A percentile compares a stretch with the other conserved stretches of the same genome.
phyloP scores from a whole-genome alignment of 2,329 filamentous ascomycete genomes.

The Paecilomyces niveus region DNA sequence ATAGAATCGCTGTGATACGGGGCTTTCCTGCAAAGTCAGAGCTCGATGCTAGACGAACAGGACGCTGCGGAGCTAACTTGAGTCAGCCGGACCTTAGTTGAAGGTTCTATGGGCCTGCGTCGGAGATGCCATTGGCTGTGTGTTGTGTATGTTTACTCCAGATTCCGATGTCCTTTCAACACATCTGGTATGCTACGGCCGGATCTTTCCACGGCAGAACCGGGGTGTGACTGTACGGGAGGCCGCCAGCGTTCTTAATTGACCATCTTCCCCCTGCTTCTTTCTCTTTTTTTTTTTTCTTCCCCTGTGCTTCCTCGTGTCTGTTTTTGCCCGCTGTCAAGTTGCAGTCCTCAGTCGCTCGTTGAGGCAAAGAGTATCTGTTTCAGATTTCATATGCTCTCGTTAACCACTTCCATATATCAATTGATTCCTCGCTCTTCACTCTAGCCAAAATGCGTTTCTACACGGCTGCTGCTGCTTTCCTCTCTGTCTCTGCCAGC shows the following conservation, averaged over 20 bases:
- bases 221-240: not conserved
- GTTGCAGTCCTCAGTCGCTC: not conserved
- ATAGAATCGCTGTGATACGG: not conserved
- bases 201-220: not conserved
- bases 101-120: not conserved
- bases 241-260: not conserved
- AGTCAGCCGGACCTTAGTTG: not conserved
- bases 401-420: not conserved
- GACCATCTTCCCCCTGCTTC: not conserved
- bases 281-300: not conserved
- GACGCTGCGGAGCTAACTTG: not conserved
- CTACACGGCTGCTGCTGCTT: slow-evolving; percentile 5
- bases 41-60: not conserved
- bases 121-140: not conserved
- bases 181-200: not conserved
- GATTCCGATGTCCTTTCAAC: not conserved
- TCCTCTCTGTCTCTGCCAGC: slow-evolving; percentile 8
- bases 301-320: not conserved
- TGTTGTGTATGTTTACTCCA: not conserved
- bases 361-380: not conserved
- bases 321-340: not conserved
- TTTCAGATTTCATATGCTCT: not conserved
- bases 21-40: not conserved
- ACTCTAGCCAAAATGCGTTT: slow-evolving; percentile 7
- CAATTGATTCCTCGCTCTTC: not conserved